Conservation (phyloP, 2,329 filamentous ascomycete genomes). For the Trichoderma hamatum region DNA sequence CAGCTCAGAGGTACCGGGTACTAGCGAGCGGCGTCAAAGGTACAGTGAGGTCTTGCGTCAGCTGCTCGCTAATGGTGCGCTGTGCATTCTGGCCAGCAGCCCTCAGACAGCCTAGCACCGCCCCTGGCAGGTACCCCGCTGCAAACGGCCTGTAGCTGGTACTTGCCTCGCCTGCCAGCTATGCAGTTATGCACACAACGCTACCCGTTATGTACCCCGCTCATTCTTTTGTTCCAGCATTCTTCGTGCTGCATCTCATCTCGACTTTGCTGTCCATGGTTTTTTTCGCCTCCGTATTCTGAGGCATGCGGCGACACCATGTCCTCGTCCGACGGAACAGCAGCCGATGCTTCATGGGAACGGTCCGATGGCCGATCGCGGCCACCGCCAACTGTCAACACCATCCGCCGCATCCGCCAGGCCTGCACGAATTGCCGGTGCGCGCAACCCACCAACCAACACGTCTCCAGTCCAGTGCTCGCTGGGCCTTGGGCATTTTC, state of each 20-base stretch:
- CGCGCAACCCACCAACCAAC: neutral
- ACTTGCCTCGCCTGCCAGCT: neutral
- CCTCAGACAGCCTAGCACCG: neutral
- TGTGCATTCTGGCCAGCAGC: neutral
- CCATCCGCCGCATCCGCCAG: conserved; percentile 25
- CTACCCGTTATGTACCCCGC: conserved; percentile 14
- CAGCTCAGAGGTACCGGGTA: conserved; percentile 5
- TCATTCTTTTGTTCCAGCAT: conserved; percentile 11
- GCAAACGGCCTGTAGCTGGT: neutral
- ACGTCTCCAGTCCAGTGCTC: neutral
- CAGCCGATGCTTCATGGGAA: conserved; percentile 22
- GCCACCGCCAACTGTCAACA: conserved; percentile 23
- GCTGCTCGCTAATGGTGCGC: neutral
- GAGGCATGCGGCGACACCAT: conserved; percentile 23
- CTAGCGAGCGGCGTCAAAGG: neutral
- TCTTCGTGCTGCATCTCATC: conserved; percentile 1
- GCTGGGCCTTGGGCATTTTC: neutral
- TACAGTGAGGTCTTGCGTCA: conserved; percentile 6
- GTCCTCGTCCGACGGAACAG: conserved; percentile 16
- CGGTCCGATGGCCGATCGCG: conserved; percentile 21
- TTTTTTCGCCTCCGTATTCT: conserved; percentile 2
- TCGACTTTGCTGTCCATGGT: neutral
- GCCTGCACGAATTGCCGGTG: conserved; percentile 25
- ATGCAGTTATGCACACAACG: conserved; percentile 11
- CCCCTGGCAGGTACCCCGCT: neutral